These are phyloP conservation scores for Samsoniella hepiali DNA, from an alignment of 2,329 filamentous ascomycete species.

Conservation along the genomic window DNA sequence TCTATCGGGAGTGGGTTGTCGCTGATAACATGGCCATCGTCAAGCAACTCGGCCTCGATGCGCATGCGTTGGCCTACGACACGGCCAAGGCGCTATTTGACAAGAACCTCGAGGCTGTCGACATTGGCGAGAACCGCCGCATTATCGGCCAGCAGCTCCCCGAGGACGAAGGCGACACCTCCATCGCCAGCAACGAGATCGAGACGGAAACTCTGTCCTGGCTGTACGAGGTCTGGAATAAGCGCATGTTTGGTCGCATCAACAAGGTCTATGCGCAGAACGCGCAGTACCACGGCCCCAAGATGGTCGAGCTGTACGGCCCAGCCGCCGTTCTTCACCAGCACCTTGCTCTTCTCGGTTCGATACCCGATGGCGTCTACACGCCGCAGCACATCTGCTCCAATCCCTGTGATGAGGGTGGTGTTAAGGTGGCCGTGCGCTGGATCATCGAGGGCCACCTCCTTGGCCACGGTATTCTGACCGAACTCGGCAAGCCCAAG, in stretches of 20 bases:
- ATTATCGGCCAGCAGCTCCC: conserved; percentile 4
- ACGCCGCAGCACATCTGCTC: conserved; percentile 13
- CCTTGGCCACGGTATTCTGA: conserved; percentile 3
- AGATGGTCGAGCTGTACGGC: conserved; percentile 15
- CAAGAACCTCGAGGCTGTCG: conserved; percentile 5
- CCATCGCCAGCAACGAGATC: not conserved
- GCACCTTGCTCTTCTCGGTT: conserved; percentile 15
- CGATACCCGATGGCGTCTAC: conserved; percentile 6
- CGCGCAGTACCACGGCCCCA: conserved; percentile 13
- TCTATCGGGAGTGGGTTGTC: conserved; percentile 16
- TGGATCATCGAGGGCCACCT: conserved; percentile 14
- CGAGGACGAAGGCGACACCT: not conserved
- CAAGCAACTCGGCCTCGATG: conserved; percentile 10
- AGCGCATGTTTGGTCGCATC: conserved; percentile 14
- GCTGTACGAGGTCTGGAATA: conserved; percentile 7
- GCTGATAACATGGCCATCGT: conserved; percentile 13
- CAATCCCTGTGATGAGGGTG: conserved; percentile 4
- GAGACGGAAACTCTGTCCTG: conserved; percentile 13
- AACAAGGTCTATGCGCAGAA: conserved; percentile 6
- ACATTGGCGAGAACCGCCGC: conserved; percentile 14
- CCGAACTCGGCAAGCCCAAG: conserved; percentile 3
- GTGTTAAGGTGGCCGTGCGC: conserved; percentile 11
- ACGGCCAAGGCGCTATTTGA: conserved; percentile 7
- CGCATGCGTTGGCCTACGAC: not conserved
- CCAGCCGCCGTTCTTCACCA: conserved; percentile 5